phyloP scores from a whole-genome alignment of 1,284 basidiomycete species.

The Bjerkandera adusta region DNA sequence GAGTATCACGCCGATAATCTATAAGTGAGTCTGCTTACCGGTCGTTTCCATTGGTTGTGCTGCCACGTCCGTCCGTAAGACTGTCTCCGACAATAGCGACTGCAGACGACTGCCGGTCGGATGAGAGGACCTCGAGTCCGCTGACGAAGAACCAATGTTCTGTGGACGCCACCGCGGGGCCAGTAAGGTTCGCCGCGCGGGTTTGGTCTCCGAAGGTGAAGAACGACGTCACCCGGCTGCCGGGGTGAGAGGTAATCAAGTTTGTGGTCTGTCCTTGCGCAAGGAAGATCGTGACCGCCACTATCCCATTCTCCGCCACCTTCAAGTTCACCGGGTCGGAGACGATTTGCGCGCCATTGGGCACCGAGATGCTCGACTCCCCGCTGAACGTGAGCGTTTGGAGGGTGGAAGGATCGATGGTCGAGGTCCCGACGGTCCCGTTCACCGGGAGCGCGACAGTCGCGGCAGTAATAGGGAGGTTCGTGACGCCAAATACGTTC shows the following conservation, averaged over 20 bases:
- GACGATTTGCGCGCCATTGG: conserved; percentile 43
- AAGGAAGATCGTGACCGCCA: conserved; percentile 41
- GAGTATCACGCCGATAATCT: neutral
- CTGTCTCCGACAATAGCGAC: conserved; percentile 49
- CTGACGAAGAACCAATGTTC: conserved; percentile 47
- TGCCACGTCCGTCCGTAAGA: conserved; percentile 49
- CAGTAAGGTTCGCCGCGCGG: conserved; percentile 33
- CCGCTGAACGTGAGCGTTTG: conserved; percentile 44
- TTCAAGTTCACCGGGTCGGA: conserved; percentile 43
- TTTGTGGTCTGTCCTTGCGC: conserved; percentile 38
- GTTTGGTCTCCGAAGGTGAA: conserved; percentile 40
- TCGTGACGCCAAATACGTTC: conserved; percentile 43
- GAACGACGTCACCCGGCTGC: conserved; percentile 46
- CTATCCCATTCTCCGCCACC: conserved; percentile 35
- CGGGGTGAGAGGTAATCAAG: conserved; percentile 45
- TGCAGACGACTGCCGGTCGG: conserved; percentile 20
- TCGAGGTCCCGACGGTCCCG: conserved; percentile 34
- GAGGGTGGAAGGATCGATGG: conserved; percentile 35
- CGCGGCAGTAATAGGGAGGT: conserved; percentile 42
- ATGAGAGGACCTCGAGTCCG: conserved; percentile 37
- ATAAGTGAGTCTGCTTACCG: conserved; percentile 25
- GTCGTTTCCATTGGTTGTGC: conserved; percentile 43
- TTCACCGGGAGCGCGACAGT: conserved; percentile 40
- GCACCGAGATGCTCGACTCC: conserved; percentile 36
- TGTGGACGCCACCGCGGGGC: conserved; percentile 24